Conservation (phyloP, 2,329 filamentous ascomycete genomes). For the Hypoxylon sp. region DNA sequence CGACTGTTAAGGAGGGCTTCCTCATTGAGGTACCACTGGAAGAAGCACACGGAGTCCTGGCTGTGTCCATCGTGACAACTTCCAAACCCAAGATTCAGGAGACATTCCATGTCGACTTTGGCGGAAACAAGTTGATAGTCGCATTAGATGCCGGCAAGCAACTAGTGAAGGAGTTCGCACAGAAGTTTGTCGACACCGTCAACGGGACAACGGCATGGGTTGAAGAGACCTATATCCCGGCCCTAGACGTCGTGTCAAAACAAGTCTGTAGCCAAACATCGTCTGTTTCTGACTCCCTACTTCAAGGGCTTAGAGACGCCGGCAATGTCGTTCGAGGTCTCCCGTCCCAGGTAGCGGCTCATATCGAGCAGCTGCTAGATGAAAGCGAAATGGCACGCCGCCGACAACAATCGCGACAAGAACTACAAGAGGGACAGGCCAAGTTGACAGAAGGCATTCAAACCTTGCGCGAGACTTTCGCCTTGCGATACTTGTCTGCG, state of each 20-base stretch:
- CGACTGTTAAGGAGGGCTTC: slow-evolving; percentile 59
- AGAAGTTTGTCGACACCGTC: slow-evolving; percentile 54
- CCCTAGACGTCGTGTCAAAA: slow-evolving; percentile 45
- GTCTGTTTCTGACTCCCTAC: slow-evolving; percentile 44
- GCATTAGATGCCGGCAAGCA: slow-evolving; percentile 55
- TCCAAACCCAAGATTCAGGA: slow-evolving; percentile 69
- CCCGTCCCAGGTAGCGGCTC: slow-evolving; percentile 38
- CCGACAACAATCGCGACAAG: slow-evolving; percentile 42
- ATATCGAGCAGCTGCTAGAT: slow-evolving; percentile 40
- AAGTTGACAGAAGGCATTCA: slow-evolving; percentile 47
- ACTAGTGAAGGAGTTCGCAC: slow-evolving; percentile 51
- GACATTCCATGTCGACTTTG: slow-evolving; percentile 68
- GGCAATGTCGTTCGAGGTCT: slow-evolving; percentile 37
- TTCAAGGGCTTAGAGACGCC: slow-evolving; percentile 42
- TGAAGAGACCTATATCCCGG: slow-evolving; percentile 46
- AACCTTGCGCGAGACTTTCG: slow-evolving; percentile 52
- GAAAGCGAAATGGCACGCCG: slow-evolving; percentile 39
- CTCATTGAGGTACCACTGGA: slow-evolving; percentile 60
- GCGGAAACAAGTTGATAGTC: slow-evolving; percentile 56
- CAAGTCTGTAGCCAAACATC: slow-evolving; percentile 45
- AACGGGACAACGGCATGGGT: slow-evolving; percentile 48
- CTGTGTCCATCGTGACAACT: slow-evolving; percentile 65
- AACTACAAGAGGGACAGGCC: no score
- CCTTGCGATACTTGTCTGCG: slow-evolving; percentile 59
- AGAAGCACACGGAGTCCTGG: slow-evolving; percentile 66